phyloP scores from a whole-genome alignment of 441 rosid genomes.

The Populus tomentosa region DNA sequence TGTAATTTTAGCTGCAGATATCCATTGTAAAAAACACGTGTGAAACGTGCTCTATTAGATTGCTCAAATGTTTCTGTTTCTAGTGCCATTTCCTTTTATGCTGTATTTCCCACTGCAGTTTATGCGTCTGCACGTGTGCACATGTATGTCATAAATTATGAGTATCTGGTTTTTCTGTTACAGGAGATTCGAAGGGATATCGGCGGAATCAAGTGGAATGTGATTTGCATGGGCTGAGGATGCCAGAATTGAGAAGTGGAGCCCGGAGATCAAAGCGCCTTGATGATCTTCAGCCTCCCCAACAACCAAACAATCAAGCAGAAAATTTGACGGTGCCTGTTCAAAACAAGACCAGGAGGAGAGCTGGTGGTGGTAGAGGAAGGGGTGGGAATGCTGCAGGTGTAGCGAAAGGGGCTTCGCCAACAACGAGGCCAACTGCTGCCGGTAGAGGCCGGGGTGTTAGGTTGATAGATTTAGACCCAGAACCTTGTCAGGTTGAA shows the following conservation, averaged over 20 bases:
- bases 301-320: constrained; percentile 54
- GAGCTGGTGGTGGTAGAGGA: constrained; percentile 96
- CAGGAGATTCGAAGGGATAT: constrained; percentile 40
- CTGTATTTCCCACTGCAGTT: background rate
- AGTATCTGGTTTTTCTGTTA: background rate
- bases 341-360: constrained; percentile 72
- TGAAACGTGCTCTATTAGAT: background rate
- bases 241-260: constrained; percentile 99
- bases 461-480: constrained; percentile 79
- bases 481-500: constrained; percentile 75
- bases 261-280: constrained; percentile 93
- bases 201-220: constrained; percentile 31
- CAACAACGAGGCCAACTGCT: constrained; percentile 61
- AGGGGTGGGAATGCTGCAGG: constrained; percentile 85
- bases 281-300: constrained; percentile 72
- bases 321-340: constrained; percentile 63
- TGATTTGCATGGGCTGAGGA: constrained; percentile 91
- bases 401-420: constrained; percentile 65
- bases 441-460: constrained; percentile 88
- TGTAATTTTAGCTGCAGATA: background rate
- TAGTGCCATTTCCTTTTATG: constrained; percentile 6
- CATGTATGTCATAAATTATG: constrained; percentile 8
- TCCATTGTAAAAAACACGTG: background rate
- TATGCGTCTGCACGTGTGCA: background rate
- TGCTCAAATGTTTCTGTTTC: constrained; percentile 7